Base-by-base conservation (phyloP, 139 green algal species). In the Mychonastes homosphaera region DNA sequence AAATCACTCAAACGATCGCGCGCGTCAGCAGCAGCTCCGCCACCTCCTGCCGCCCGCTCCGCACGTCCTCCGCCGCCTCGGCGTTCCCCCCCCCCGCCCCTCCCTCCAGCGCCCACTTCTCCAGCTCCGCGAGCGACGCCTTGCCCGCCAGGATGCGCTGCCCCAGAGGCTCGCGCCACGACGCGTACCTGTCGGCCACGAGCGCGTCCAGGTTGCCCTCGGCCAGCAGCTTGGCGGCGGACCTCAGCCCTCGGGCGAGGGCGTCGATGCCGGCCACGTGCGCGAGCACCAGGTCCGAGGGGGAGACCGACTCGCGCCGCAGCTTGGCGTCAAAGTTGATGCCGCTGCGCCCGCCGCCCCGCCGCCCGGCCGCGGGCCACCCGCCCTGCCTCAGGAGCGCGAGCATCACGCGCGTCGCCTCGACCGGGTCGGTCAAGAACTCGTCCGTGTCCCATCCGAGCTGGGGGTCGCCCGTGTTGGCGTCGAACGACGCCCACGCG, bases 271-370 rank as follows among this genome's bases (percentile, higher is more conserved):
- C 72, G 8, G 32, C 35, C 30, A 89, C 80, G 74, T 89, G 82
- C 0, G 53, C 82, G 29, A 77, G 69, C 51, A 87, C 75, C 19
- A 89, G 56, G 46, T 89, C 82, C 44, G 73, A 44, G 0, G 67
- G 18, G 26, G 67, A 59, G 3, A 55, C 74, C 57, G 62, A 79
- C 53, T 89, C 80, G n/a, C 82, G 63, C 36, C 61, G 62, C 29
- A 89, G 70, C 65, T 89, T 89, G 29, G 82, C 80, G 48, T 89
- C 82, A 67, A 89, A 87, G 69, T 89, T 89, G 45, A 88, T 65
- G 13, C 82, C 82, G 8, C 77, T 77, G 24, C 65, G 58, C 2
- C 56, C 68, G 12, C 87, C 58, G 28, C 82, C 82, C n/a, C n/a
- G n/a, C n/a, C n/a, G n/a, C n/a, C n/a, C n/a, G n/a, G n/a, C n/a